Base-by-base conservation (phyloP, 495 filamentous ascomycete genomes). In the Talaromyces nanjingensis region DNA sequence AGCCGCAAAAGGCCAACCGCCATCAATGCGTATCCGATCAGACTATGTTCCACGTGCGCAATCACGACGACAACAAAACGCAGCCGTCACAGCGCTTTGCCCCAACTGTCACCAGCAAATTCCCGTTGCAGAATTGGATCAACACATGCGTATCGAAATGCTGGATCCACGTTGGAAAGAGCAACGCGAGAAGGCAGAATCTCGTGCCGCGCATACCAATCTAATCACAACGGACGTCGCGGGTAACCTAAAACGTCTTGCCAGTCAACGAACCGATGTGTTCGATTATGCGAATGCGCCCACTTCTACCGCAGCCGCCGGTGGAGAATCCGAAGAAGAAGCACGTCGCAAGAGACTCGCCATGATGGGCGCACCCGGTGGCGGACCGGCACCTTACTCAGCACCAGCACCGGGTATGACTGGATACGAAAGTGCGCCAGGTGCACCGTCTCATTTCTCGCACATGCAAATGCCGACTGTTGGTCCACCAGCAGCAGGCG, bases 141-240 rank as follows among this genome's bases (percentile, higher is more conserved):
- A 93, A 64, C 94, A 98, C 75, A 96, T 98, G 88, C 85, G 90
- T 70, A 97, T 97, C 72, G 94, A 98, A 74, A 83, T 98, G 14
- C 86, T 98, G 58, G 94, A 98, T 72, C 93, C 94, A 0, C 86
- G 89, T 37, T 98, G 96, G 94, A 94, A 96, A 74, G 92, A 97
- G 71, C 92, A 98, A 73, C 89, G 90, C 60, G 90, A 89, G 64
- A 96, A 96, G 70, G 85, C 89, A 12, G 91, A 96, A 24, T 86
- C 89, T 11, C 85, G 94, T 63, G 91, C 85, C 67, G 84, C 91
- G 7, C 92, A 91, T 0, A 96, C 92, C 29, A 97, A 96, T 65
- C 78, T 98, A 4, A 90, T 87, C 4, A 96, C 91, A 16, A 81
- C 81, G 34, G 93, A 97, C 68, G 93, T 96, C 27, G 93, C 92